phyloP scores from a whole-genome alignment of 1,284 basidiomycete genomes.

The Pholiota adiposa region DNA sequence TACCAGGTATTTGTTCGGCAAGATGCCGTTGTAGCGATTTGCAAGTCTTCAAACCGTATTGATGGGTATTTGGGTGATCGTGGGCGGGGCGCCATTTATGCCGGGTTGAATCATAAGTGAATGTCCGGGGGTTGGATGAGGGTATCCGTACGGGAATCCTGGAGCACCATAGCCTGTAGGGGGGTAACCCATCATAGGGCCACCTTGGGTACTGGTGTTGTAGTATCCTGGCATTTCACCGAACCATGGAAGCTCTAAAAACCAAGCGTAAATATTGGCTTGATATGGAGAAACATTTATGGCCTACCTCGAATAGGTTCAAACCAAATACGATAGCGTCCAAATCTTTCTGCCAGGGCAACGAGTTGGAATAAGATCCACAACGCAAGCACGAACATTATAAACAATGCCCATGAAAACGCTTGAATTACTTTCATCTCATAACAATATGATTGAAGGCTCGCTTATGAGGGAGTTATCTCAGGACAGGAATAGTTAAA shows the following conservation, averaged over 20 bases:
- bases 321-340: conserved; percentile 39
- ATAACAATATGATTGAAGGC: conserved; percentile 63
- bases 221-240: conserved; percentile 54
- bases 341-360: conserved; percentile 43
- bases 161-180: conserved; percentile 30
- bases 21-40: neutral
- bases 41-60: conserved; percentile 21
- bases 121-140: conserved; percentile 59
- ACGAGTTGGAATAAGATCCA: conserved; percentile 41
- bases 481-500: conserved; percentile 6
- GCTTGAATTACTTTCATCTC: conserved; percentile 79
- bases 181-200: conserved; percentile 25
- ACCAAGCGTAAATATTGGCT: neutral
- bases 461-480: conserved; percentile 45
- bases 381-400: conserved; percentile 52
- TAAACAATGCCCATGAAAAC: conserved; percentile 77
- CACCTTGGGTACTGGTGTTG: conserved; percentile 36
- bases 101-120: conserved; percentile 75
- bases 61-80: conserved; percentile 65
- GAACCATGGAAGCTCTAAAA: conserved; percentile 52
- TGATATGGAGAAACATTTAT: conserved; percentile 10
- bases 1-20: neutral
- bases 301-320: conserved; percentile 50
- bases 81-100: conserved; percentile 58
- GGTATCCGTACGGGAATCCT: conserved; percentile 29